Evolutionary conservation across 2,329 filamentous ascomycete species (phyloP).

Genomic region (Epichloe aotearoae): DNA sequence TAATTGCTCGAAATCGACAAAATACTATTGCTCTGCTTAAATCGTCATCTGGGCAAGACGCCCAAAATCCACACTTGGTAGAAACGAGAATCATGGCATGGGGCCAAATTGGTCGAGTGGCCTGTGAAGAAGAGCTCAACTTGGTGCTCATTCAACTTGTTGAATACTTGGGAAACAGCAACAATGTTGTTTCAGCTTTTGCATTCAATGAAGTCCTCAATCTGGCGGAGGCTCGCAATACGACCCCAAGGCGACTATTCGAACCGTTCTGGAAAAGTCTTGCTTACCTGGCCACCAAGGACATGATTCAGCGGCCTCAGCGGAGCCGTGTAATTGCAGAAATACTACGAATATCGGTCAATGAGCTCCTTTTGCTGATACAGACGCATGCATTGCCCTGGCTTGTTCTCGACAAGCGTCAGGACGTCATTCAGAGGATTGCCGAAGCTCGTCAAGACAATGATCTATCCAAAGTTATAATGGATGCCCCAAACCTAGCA

Average conservation of each 20-base stretch:
- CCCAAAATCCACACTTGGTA: slow-evolving; percentile 45
- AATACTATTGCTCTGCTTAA: slow-evolving; percentile 59
- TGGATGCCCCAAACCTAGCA: slow-evolving; percentile 43
- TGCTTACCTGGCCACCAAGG: slow-evolving; percentile 69
- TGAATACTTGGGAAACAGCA: slow-evolving; percentile 75
- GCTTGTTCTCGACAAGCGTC: slow-evolving; percentile 65
- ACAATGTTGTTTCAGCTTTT: slow-evolving; percentile 63
- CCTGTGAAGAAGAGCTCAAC: slow-evolving; percentile 72
- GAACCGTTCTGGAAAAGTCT: slow-evolving; percentile 82
- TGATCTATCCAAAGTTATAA: slow-evolving; percentile 42
- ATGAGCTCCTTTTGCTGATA: slow-evolving; percentile 60
- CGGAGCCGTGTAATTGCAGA: slow-evolving; percentile 71
- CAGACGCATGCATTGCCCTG: slow-evolving; percentile 77
- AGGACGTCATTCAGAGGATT: slow-evolving; percentile 68
- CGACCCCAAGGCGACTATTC: slow-evolving; percentile 56
- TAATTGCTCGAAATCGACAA: slow-evolving; percentile 39
- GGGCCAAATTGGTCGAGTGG: slow-evolving; percentile 67
- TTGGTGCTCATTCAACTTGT: slow-evolving; percentile 72
- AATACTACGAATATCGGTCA: slow-evolving; percentile 60
- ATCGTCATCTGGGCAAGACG: slow-evolving; percentile 54
- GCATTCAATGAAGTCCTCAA: slow-evolving; percentile 73
- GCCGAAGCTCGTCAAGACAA: slow-evolving; percentile 61
- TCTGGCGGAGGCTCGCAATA: slow-evolving; percentile 51
- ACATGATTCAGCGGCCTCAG: slow-evolving; percentile 68
- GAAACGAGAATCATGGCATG: slow-evolving; percentile 80